phyloP scores from a whole-genome alignment of 768 basidiomycete genomes.

The Mycena rosella region DNA sequence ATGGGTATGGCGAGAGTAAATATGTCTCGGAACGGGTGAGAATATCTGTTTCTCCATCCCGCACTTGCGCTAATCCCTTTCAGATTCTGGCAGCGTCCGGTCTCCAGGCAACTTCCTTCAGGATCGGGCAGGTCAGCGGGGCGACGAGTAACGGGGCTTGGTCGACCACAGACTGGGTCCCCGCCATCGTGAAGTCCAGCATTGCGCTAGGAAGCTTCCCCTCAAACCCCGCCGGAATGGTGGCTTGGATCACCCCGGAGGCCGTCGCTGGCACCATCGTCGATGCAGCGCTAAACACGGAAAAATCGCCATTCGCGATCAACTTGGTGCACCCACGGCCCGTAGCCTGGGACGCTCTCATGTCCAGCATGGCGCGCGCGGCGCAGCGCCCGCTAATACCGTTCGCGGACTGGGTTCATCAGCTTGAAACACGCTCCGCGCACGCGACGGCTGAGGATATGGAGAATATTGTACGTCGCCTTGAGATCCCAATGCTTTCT shows the following conservation, averaged over 20 bases:
- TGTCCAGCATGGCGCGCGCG: neutral
- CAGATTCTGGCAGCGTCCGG: constrained; percentile 48
- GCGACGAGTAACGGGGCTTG: constrained; percentile 33
- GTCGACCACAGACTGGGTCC: constrained; percentile 28
- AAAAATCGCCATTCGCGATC: constrained; percentile 39
- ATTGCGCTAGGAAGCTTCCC: constrained; percentile 28
- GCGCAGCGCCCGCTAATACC: neutral
- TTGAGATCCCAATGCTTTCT: neutral
- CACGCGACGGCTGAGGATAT: constrained; percentile 4
- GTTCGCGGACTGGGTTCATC: constrained; percentile 4
- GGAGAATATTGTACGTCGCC: neutral
- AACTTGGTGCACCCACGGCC: constrained; percentile 41
- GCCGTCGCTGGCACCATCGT: constrained; percentile 48
- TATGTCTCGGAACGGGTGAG: constrained; percentile 49
- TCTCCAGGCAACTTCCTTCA: constrained; percentile 17
- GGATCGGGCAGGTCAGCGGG: constrained; percentile 12
- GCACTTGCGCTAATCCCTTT: constrained; percentile 11
- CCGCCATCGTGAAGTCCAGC: constrained; percentile 41
- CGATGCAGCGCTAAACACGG: constrained; percentile 45
- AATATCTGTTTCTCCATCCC: constrained; percentile 31
- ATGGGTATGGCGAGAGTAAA: constrained; percentile 51
- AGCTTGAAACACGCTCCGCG: neutral
- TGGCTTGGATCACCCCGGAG: constrained; percentile 54
- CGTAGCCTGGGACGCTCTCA: neutral
- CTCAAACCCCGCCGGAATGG: constrained; percentile 32